Evolutionary conservation across 495 filamentous ascomycete species (phyloP).

Genomic region (Penicillium crystallinum): DNA sequence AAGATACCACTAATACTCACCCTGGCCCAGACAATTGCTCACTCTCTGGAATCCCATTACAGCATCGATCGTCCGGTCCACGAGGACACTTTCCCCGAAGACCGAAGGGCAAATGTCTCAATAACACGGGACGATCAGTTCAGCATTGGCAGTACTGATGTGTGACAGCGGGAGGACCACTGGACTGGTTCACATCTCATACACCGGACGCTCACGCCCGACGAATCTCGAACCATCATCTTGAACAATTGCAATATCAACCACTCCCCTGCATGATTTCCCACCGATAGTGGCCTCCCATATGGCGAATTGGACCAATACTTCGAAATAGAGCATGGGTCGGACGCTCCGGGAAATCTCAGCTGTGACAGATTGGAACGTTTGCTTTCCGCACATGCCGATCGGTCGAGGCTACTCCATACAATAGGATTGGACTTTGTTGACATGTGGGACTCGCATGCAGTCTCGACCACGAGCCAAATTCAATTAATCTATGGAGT

Average conservation of each 20-base stretch:
- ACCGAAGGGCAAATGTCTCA: background rate
- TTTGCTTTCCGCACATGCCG: background rate
- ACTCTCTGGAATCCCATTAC: background rate
- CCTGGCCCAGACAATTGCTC: background rate
- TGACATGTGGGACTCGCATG: slow-evolving; percentile 14
- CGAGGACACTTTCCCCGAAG: background rate
- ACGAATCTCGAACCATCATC: background rate
- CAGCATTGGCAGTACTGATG: background rate
- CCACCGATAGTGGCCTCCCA: background rate
- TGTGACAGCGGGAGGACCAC: background rate
- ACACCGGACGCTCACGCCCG: background rate
- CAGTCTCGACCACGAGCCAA: slow-evolving; percentile 19
- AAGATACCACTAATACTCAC: background rate
- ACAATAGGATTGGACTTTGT: slow-evolving; percentile 7
- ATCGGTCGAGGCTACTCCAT: slow-evolving; percentile 6
- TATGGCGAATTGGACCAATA: background rate
- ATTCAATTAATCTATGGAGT: slow-evolving; percentile 17
- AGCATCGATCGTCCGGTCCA: background rate
- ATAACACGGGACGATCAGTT: slow-evolving; percentile 4
- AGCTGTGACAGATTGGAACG: background rate
- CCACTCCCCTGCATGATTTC: background rate
- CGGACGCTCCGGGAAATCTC: slow-evolving; percentile 1
- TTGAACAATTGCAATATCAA: background rate
- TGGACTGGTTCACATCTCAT: background rate
- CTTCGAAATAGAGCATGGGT: background rate